Base-by-base conservation (phyloP, 2,329 filamentous ascomycete genomes). In the Septoria petroselini region DNA sequence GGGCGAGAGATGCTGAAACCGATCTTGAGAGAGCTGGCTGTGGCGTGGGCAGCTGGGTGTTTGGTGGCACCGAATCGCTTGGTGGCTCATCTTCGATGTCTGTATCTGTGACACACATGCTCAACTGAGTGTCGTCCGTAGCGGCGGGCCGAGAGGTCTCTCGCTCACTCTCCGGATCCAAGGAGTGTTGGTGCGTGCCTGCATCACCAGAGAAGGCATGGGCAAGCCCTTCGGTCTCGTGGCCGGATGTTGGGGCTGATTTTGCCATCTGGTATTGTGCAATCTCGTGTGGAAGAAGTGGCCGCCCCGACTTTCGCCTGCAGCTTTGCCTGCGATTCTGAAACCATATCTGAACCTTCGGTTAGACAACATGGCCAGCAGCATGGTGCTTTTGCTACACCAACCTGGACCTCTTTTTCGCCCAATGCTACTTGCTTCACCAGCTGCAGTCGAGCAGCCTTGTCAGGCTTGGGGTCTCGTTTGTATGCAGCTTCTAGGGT, bases 371-470 rank as follows among this genome's bases (percentile, higher is more conserved):
- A 23, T 19, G 4, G 4, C 25, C 15, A 19, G 43, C 31, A 33
- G 9, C 14, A n/a, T 14, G 25, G 25, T 11, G 12, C 21, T 15
- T 4, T 21, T 14, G 27, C 4, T 14, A 33, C 23, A 34, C 84
- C 70, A 74, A 95, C 91, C 83, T 96, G 91, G 30, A 96, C 89
- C 75, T 96, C 91, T 70, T 95, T 96, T 73, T 96, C 91, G 59
- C 88, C 91, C 57, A 97, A 78, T 18, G 88, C 86, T 54, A 96
- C 90, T 70, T 84, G 86, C 71, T 82, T 81, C 53, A 94, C 88
- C 57, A 97, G 90, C 51, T 85, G 84, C 39, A 88, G 79, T 72
- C 91, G 88, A 69, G 88, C 86, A 48, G 83, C 79, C 72, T 95
- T 96, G 73, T 95, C 91, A 27, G 91, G 91, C 70, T 95, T 96